Evolutionary conservation across 768 basidiomycete species (phyloP), one percentile per base, ranked within the genome.

Genomic region (Paxillus involutus): DNA sequence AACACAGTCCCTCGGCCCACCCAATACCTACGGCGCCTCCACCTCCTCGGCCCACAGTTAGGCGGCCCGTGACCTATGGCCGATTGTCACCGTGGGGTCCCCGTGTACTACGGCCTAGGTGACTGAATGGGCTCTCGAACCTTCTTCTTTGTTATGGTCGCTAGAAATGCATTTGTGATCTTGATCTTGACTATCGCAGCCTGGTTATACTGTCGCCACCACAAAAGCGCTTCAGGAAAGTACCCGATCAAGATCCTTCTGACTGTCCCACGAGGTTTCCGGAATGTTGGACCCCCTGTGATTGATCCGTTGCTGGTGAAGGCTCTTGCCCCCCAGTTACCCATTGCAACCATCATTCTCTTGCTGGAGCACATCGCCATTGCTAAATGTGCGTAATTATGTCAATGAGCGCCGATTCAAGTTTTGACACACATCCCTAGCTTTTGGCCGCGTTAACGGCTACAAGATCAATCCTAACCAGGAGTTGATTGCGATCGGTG

Each of bases 291-390:
- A 4, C 59, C 61, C 8, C 81, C 83, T 1, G 37, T 63, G 10
- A 77, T 87, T 57, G 75, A 80, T 57, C n/a, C 50, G 1, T 58
- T 72, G 11, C 77, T 96, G 21, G 68, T 96, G 30, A 53, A 63
- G 0, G 91, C 91, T 0, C 75, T 98, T 52, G 88, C 80, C 2
- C 75, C 85, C 6, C 79, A 96, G 52, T 68, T 98, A 3, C 91
- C 91, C 2, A 83, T 93, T 4, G 86, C 91, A 17, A 93, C 91
- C 0, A 92, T 96, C 59, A 88, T 96, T 64, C 78, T 98, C 44
- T 77, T 98, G 13, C 77, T 98, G 47, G 96, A 98, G 70, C 97
- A 99, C 73, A 98, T 98, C 55, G 89, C 95, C 30, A 99, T 99
- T 60, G 84, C 91, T n/a, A 96, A 94, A 73, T 91, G 91, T 89